phyloP scores from a whole-genome alignment of 306 rosid species.

The Prosopis cineraria region DNA sequence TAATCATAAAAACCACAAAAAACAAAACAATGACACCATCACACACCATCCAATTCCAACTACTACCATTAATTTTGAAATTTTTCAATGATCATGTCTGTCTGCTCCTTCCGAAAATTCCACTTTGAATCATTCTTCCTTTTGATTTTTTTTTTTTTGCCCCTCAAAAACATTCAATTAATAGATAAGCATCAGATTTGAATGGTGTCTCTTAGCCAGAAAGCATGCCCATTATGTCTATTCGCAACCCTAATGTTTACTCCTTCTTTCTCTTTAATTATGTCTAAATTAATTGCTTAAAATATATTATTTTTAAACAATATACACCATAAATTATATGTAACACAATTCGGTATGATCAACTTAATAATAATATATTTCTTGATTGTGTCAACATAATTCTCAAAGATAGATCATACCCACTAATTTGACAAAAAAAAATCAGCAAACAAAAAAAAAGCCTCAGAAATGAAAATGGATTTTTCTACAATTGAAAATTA shows the following conservation, averaged over 20 bases:
- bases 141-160: background rate
- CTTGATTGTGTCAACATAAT: too few relatives aligned
- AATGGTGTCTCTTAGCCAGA: constrained; percentile 27
- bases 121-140: constrained; percentile 2
- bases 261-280: background rate
- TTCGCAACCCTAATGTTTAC: constrained; percentile 8
- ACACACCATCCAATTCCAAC: constrained; percentile 13
- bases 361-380: background rate
- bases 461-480: too few relatives aligned
- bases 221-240: background rate
- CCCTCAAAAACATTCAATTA: background rate
- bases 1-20: constrained; percentile 22
- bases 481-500: too few relatives aligned
- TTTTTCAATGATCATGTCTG: background rate
- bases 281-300: background rate
- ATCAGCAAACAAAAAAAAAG: too few relatives aligned
- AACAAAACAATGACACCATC: constrained; percentile 3
- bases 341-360: background rate
- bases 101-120: constrained; percentile 18
- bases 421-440: too few relatives aligned
- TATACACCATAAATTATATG: background rate
- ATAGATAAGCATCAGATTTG: constrained; percentile 25
- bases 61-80: constrained; percentile 12
- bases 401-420: too few relatives aligned
- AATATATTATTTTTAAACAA: background rate